phyloP scores from a whole-genome alignment of 2,329 filamentous ascomycete species.

The Cyphellophora europaea region DNA sequence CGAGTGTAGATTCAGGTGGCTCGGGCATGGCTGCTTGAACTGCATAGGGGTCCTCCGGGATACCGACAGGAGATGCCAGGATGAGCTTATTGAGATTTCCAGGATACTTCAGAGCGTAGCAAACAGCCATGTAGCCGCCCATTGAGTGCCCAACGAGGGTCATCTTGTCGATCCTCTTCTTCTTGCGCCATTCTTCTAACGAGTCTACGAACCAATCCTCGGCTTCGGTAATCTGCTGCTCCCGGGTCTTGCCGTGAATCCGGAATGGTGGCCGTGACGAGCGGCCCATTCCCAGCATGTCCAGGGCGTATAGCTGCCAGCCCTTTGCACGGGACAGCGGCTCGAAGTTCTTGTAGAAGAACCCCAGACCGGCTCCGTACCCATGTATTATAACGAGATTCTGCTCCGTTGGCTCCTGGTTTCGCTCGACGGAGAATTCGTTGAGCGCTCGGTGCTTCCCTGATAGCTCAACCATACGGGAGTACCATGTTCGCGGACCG shows the following conservation, averaged over 20 bases:
- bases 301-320: constrained; percentile 88
- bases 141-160: constrained; percentile 89
- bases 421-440: constrained; percentile 81
- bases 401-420: constrained; percentile 70
- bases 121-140: constrained; percentile 88
- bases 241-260: constrained; percentile 70
- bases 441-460: constrained; percentile 84
- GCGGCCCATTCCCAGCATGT: constrained; percentile 90
- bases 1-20: constrained; percentile 60
- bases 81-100: constrained; percentile 93
- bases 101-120: constrained; percentile 93
- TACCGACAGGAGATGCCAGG: constrained; percentile 84
- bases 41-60: constrained; percentile 89
- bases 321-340: constrained; percentile 66
- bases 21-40: constrained; percentile 73
- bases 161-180: constrained; percentile 83
- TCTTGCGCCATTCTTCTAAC: constrained; percentile 87
- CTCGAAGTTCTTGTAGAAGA: constrained; percentile 98
- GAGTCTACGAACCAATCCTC: constrained; percentile 96
- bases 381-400: constrained; percentile 94
- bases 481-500: constrained; percentile 77
- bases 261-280: constrained; percentile 76
- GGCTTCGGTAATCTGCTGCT: constrained; percentile 75
- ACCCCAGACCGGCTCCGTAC: constrained; percentile 90
- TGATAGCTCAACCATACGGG: constrained; percentile 70